Evolutionary conservation across 2,329 filamentous ascomycete species (phyloP), one percentile per base, ranked within the genome.

Genomic region (Raffaelea deltoideospora): DNA sequence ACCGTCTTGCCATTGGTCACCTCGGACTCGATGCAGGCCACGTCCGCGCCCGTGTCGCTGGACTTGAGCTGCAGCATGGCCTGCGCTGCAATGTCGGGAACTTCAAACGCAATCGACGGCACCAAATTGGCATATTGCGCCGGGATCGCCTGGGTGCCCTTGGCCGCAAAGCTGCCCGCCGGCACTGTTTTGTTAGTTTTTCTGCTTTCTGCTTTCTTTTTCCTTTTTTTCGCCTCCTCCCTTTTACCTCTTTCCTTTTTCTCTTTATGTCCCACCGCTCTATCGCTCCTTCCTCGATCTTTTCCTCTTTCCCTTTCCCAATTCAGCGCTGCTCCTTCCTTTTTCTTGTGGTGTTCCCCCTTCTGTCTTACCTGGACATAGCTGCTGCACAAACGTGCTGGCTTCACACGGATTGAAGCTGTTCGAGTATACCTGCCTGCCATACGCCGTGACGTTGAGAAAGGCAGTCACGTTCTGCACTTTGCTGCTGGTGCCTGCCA

Each of bases 1-100:
- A 80, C 71, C 1, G 85, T 83, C 61, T 93, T 92, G 48, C 87
- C 88, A 54, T 98, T 98, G 45, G 72, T 74, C 39, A 98, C 76
- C 30, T 73, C 64, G 0, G 87, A 86, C 48, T 80, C 64, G 35
- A 96, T 77, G 56, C 90, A 98, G 18, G 85, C 87, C 9, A 94
- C 69, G 30, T 78, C 65, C 24, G 68, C 50, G 28, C 65, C 67
- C 5, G 60, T 63, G 23, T 79, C 72, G 28, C 72, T 57, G 5
- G 72, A 61, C 41, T 69, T 76, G 32, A 98, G 69, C 52, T 84
- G 63, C 44, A 98, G 63, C 31, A 77, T 90, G 24, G 87, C 90
- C 49, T 79, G 61, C 27, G 88, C 88, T 38, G 88, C 79, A 47
- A 98, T 79, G 53, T 98, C 87, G 34, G 90, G 90, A 23, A 98